Evolutionary conservation across 1,139 yeast genomes (phyloP).

Genomic region (Arxiozyma slooffiae): DNA sequence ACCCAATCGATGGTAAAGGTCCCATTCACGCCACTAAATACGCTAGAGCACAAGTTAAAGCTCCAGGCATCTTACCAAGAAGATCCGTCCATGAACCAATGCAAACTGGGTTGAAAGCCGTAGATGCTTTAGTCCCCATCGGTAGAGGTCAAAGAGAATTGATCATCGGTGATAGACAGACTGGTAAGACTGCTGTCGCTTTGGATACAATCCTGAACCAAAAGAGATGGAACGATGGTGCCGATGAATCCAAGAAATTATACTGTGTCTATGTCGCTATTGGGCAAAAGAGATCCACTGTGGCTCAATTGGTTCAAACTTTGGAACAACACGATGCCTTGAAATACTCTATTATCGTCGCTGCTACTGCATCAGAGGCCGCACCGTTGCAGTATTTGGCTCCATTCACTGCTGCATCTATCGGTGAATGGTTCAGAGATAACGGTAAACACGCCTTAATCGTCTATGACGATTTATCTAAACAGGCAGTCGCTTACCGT

Average conservation of each 20-base stretch:
- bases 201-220: slow-evolving; percentile 96
- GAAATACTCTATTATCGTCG: slow-evolving; percentile 95
- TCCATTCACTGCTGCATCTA: slow-evolving; percentile 99
- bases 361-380: slow-evolving; percentile 99
- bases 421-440: slow-evolving; percentile 99
- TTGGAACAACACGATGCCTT: slow-evolving; percentile 97
- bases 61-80: slow-evolving; percentile 99
- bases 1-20: slow-evolving; percentile 99
- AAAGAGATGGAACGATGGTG: slow-evolving; percentile 95
- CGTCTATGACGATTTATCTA: slow-evolving; percentile 95
- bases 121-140: slow-evolving; percentile 97
- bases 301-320: slow-evolving; percentile 98
- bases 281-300: slow-evolving; percentile 99
- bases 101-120: slow-evolving; percentile 99
- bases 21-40: slow-evolving; percentile 81
- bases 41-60: slow-evolving; percentile 97
- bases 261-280: slow-evolving; percentile 99
- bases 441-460: slow-evolving; percentile 96
- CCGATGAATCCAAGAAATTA: slow-evolving; percentile 93
- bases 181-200: slow-evolving; percentile 99
- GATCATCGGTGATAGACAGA: slow-evolving; percentile 99
- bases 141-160: slow-evolving; percentile 99
- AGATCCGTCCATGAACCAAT: slow-evolving; percentile 97
- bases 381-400: slow-evolving; percentile 99
- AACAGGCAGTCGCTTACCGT: slow-evolving; percentile 99